Conservation (phyloP, 495 filamentous ascomycete genomes). For the Xylaria castorea region DNA sequence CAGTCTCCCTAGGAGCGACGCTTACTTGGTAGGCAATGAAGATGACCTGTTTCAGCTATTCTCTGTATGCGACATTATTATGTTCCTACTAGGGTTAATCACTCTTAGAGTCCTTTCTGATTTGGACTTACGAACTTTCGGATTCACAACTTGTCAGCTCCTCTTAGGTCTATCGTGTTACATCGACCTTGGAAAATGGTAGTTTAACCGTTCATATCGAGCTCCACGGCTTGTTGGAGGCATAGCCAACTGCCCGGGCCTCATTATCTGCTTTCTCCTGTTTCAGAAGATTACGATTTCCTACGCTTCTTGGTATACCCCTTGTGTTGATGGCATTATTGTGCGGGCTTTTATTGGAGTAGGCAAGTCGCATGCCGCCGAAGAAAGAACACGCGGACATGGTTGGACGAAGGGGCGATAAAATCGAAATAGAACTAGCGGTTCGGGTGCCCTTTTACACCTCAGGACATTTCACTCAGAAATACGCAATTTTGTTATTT, state of each 20-base stretch:
- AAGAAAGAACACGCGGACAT: constrained; percentile 7
- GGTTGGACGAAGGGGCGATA: constrained; percentile 3
- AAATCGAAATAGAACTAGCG: constrained; percentile 10
- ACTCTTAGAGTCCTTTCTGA: not conserved
- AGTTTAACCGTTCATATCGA: not conserved
- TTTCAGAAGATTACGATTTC: constrained; percentile 11
- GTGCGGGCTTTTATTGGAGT: not conserved
- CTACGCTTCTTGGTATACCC: constrained; percentile 23
- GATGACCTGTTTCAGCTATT: constrained; percentile 7
- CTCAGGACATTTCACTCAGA: not conserved
- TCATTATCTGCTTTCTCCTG: constrained; percentile 2
- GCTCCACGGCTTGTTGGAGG: not conserved
- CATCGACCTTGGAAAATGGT: constrained; percentile 1
- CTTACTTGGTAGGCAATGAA: constrained; percentile 2
- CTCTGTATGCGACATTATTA: not conserved
- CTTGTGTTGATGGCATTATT: constrained; percentile 19
- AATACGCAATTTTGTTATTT: not conserved
- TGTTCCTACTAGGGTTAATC: not conserved
- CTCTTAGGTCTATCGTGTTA: not conserved
- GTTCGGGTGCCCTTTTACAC: constrained; percentile 1
- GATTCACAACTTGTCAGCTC: not conserved
- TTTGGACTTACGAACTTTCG: constrained; percentile 1
- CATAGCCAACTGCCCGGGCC: not conserved
- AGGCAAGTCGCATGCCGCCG: not conserved
- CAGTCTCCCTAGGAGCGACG: not conserved